These are phyloP conservation scores for Entomortierella lignicola DNA, from an alignment of 192 early-diverging fungal species.

Conservation along the genomic window DNA sequence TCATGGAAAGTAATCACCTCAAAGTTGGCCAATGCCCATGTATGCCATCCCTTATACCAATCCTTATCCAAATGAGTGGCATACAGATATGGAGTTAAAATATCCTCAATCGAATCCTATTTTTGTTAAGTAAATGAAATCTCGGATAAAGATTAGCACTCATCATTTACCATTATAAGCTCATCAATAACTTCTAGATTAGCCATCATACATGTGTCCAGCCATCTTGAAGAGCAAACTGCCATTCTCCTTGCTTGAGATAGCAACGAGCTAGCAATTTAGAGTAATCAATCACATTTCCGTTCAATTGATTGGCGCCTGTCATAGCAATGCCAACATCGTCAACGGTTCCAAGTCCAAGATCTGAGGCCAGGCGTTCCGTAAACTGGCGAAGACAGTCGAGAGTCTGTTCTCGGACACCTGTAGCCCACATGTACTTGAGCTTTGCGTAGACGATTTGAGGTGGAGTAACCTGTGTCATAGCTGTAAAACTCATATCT, in stretches of 20 bases:
- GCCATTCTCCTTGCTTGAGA: slow-evolving; percentile 96
- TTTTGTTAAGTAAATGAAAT: no score
- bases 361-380: slow-evolving; percentile 75
- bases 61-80: slow-evolving; percentile 90
- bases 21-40: slow-evolving; percentile 94
- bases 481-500: slow-evolving; percentile 48
- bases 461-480: slow-evolving; percentile 63
- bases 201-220: slow-evolving; percentile 54
- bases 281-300: slow-evolving; percentile 62
- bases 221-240: slow-evolving; percentile 66
- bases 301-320: slow-evolving; percentile 54
- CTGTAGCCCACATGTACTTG: slow-evolving; percentile 90
- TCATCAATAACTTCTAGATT: neutral
- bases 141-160: neutral
- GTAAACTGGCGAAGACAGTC: slow-evolving; percentile 85
- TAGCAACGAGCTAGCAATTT: slow-evolving; percentile 84
- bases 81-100: slow-evolving; percentile 82
- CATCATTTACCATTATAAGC: neutral
- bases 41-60: slow-evolving; percentile 98
- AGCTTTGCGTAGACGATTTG: slow-evolving; percentile 92
- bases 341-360: slow-evolving; percentile 67
- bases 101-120: slow-evolving; percentile 72
- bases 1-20: slow-evolving; percentile 86
- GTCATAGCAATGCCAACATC: slow-evolving; percentile 63
- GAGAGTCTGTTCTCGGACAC: slow-evolving; percentile 74